Percentiles rank a stretch among this genome's conserved stretches.
phyloP scores from a whole-genome alignment of 129 eudicot species.

The Artemisia argyi region DNA sequence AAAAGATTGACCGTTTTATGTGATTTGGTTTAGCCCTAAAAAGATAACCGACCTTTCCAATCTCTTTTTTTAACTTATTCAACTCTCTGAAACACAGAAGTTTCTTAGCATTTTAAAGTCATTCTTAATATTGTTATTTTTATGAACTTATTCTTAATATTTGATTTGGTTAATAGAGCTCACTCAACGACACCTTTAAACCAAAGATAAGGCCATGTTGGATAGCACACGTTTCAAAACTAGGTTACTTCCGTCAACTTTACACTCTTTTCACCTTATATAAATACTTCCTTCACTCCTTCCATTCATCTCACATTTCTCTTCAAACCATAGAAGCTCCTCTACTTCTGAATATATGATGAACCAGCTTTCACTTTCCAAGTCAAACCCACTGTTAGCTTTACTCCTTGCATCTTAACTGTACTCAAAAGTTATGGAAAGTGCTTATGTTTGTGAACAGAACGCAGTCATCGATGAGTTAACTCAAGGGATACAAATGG shows the following conservation, averaged over 20 bases:
- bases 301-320: not conserved
- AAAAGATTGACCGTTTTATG: too few species aligned
- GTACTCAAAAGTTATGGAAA: not conserved
- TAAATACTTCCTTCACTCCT: not conserved
- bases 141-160: too few species aligned
- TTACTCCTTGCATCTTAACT: not conserved
- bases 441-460: conserved; percentile 1
- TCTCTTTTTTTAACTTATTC: too few species aligned
- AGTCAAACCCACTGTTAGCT: conserved; percentile 14
- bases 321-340: not conserved
- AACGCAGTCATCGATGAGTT: conserved; percentile 51
- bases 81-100: too few species aligned
- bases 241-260: conserved; percentile 31
- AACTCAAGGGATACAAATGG: conserved; percentile 41
- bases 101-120: too few species aligned
- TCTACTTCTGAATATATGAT: not conserved
- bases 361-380: conserved; percentile 7
- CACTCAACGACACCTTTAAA: conserved; percentile 11
- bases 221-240: conserved; percentile 8
- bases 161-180: not conserved
- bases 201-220: conserved; percentile 18
- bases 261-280: not conserved
- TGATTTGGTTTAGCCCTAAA: too few species aligned
- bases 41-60: too few species aligned
- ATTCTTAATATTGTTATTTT: too few species aligned